Percentiles rank a stretch among this genome's conserved stretches.
These are phyloP conservation scores for Butyriboletus pseudospeciosus DNA, from an alignment of 1,284 basidiomycete genomes.

Conservation along the genomic window DNA sequence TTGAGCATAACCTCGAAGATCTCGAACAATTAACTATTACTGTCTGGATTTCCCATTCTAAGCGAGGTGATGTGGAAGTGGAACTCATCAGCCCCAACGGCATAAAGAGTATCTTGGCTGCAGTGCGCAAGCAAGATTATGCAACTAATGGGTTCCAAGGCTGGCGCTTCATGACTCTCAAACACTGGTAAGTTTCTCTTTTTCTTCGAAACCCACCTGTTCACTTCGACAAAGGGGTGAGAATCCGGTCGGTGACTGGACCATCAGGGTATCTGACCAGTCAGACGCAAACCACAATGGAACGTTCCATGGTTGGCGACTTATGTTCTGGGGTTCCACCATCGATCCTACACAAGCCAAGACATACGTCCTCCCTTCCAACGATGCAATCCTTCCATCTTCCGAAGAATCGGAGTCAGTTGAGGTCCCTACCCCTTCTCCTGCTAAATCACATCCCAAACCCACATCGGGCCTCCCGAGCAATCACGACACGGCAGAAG, in stretches of 20 bases:
- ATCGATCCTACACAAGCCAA: conserved; percentile 68
- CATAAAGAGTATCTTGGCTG: conserved; percentile 81
- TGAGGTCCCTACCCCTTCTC: conserved; percentile 37
- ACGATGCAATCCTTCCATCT: conserved; percentile 56
- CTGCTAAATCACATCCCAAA: conserved; percentile 68
- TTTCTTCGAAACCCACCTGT: neutral
- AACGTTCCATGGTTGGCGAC: conserved; percentile 85
- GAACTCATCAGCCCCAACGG: conserved; percentile 84
- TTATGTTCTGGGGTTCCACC: conserved; percentile 91
- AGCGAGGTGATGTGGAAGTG: conserved; percentile 92
- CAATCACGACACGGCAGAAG: conserved; percentile 70
- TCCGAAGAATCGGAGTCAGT: conserved; percentile 33
- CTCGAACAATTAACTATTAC: conserved; percentile 92
- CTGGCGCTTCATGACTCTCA: conserved; percentile 98
- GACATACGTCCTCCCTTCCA: conserved; percentile 59
- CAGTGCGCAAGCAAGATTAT: conserved; percentile 65
- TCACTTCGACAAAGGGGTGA: conserved; percentile 71
- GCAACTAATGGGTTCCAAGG: conserved; percentile 76
- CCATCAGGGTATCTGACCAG: conserved; percentile 79
- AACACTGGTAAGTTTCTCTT: conserved; percentile 77
- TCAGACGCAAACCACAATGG: conserved; percentile 60
- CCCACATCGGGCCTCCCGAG: conserved; percentile 86
- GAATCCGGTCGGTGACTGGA: conserved; percentile 91
- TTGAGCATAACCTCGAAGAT: conserved; percentile 74
- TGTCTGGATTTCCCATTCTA: conserved; percentile 87